Base-by-base conservation (phyloP, 805 yeast genomes). In the Alloascoidea africana region DNA sequence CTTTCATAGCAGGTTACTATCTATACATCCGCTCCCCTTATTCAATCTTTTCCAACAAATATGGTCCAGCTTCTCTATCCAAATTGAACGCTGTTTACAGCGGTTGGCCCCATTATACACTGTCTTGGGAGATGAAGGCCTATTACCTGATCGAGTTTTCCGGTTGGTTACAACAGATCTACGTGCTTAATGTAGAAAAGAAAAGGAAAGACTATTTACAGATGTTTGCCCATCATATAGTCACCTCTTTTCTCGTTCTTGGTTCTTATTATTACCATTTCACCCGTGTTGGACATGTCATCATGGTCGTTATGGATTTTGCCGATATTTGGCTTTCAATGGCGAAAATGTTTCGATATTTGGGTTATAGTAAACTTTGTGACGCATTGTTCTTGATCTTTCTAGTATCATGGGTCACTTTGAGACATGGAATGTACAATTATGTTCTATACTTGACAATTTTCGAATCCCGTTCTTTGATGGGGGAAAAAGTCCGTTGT, bases 191-290 rank as follows among this genome's bases (percentile, higher is more conserved):
- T 56, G 57, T 85, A 37, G 96, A 86, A 56, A 76, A 71, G 42
- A 70, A 66, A 44, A 70, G 96, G 43, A 84, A 84, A 52, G 96
- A 86, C 53, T 76, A 82, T 53, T 55, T 58, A 46, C 94, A 86
- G 57, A 86, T 86, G 96, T 73, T 85, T 49, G 60, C 76, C 34
- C 96, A 86, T 54, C 96, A 86, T 56, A 73, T 87, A 40, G 76
- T 87, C 40, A 86, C 96, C 1, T 66, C 75, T 47, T 47, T 63
- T 16, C 65, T 86, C 39, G 67, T 80, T 17, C 52, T 66, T 8
- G 89, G 89, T 2, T 78, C 91, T 1, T 86, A 85, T 55, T 63
- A 62, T 50, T 74, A 72, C 52, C 76, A 80, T 56, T 80, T 76
- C 56, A 71, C 77, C 23, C 67, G 82, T 27, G 69, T 83, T 39